Percentiles rank a stretch among this genome's conserved stretches.
Conservation (phyloP, 2,329 filamentous ascomycete genomes). For the Stagonosporopsis chrysanthemi region DNA sequence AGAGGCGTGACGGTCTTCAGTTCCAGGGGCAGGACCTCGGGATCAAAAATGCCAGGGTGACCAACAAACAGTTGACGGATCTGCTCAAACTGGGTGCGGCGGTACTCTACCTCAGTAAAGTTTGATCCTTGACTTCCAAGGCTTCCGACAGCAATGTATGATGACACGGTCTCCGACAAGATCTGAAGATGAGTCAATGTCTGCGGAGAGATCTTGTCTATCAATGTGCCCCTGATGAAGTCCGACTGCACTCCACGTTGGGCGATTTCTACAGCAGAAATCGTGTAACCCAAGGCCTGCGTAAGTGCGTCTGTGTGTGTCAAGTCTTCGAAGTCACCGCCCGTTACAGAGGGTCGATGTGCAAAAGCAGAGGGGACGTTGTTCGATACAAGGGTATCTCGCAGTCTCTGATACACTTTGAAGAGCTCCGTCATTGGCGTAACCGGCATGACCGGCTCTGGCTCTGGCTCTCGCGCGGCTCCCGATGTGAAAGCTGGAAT, state of each 20-base stretch:
- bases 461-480: constrained; percentile 8
- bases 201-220: constrained; percentile 86
- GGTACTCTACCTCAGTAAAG: constrained; percentile 71
- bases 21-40: constrained; percentile 51
- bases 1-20: constrained; percentile 60
- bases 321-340: constrained; percentile 55
- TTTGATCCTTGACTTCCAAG: constrained; percentile 68
- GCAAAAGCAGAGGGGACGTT: constrained; percentile 57
- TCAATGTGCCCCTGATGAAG: constrained; percentile 71
- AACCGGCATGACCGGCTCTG: background rate
- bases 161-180: constrained; percentile 84
- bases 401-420: constrained; percentile 63
- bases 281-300: constrained; percentile 78
- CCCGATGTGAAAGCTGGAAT: constrained; percentile 42
- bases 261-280: constrained; percentile 88
- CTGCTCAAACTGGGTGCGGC: constrained; percentile 72
- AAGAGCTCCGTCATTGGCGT: constrained; percentile 57
- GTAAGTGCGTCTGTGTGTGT: constrained; percentile 67
- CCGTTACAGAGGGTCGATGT: constrained; percentile 50
- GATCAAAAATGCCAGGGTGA: constrained; percentile 52
- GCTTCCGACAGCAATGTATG: constrained; percentile 80
- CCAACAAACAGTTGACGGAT: constrained; percentile 77
- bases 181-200: constrained; percentile 86
- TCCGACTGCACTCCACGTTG: constrained; percentile 83
- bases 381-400: constrained; percentile 63